Conservation (phyloP, 768 basidiomycete genomes). For the Cystobasidium onofrii region DNA sequence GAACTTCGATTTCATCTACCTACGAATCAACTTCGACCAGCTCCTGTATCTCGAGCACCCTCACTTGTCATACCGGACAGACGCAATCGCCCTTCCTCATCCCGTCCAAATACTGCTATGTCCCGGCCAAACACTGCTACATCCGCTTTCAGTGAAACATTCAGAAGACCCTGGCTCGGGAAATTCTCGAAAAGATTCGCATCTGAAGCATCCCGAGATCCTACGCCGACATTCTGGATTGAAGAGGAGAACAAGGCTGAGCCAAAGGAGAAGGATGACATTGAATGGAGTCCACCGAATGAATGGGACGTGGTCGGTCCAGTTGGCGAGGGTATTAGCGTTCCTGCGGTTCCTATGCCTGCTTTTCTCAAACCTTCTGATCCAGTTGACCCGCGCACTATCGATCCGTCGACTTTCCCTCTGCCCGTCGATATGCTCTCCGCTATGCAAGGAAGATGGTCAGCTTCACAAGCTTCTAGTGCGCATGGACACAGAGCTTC, state of each 20-base stretch:
- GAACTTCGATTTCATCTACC: not conserved
- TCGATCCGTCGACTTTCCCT: conserved; percentile 24
- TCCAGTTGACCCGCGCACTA: conserved; percentile 3
- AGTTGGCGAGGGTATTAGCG: not conserved
- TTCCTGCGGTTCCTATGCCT: conserved; percentile 23
- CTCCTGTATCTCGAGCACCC: not conserved
- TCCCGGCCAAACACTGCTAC: not conserved
- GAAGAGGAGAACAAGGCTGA: not conserved
- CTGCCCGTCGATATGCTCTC: not conserved
- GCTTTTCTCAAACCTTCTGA: conserved; percentile 10
- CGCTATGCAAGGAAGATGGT: not conserved
- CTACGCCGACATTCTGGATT: not conserved
- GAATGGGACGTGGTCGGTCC: conserved; percentile 2
- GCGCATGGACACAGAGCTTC: not conserved
- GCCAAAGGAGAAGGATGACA: not conserved
- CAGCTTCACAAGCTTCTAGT: not conserved
- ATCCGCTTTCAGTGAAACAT: conserved; percentile 14
- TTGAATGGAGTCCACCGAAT: conserved; percentile 9
- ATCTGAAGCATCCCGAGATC: not conserved
- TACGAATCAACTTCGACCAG: not conserved
- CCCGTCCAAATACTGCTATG: not conserved
- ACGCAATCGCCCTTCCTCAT: not conserved
- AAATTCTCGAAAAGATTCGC: not conserved
- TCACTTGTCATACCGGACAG: not conserved
- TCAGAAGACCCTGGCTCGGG: not conserved